Conservation (phyloP, 805 yeast species). For the Wickerhamiella dianesei region DNA sequence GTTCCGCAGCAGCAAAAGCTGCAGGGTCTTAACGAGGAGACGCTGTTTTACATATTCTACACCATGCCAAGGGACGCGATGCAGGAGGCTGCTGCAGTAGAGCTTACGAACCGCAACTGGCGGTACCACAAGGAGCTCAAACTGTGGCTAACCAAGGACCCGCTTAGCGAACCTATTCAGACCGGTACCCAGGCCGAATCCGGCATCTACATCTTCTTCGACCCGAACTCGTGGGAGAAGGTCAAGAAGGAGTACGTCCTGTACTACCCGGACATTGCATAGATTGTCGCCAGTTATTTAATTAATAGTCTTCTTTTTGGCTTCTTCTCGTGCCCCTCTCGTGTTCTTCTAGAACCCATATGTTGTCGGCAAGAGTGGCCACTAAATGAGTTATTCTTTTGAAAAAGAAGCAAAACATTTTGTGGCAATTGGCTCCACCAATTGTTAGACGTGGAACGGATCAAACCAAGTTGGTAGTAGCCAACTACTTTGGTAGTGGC, state of each 20-base stretch:
- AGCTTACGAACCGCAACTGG: slow-evolving; percentile 88
- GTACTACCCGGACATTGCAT: slow-evolving; percentile 50
- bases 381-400: too few relatives aligned
- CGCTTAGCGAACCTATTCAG: slow-evolving; percentile 70
- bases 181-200: slow-evolving; percentile 78
- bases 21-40: slow-evolving; percentile 65
- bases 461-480: too few relatives aligned
- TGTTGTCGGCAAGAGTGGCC: too few relatives aligned
- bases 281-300: slow-evolving; percentile 10
- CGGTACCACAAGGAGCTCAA: slow-evolving; percentile 90
- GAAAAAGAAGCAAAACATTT: too few relatives aligned
- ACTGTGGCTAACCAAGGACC: slow-evolving; percentile 93
- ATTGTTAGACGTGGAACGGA: too few relatives aligned
- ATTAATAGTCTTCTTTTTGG: background rate
- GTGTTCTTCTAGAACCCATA: background rate
- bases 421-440: too few relatives aligned
- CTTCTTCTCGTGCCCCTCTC: background rate
- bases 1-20: slow-evolving; percentile 34
- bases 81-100: slow-evolving; percentile 89
- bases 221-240: slow-evolving; percentile 92
- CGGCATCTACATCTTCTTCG: slow-evolving; percentile 88
- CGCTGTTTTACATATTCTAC: slow-evolving; percentile 84
- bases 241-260: slow-evolving; percentile 59
- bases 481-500: too few relatives aligned
- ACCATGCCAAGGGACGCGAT: slow-evolving; percentile 84